Percentiles rank a stretch among this genome's conserved stretches.
These are phyloP conservation scores for Erodium moschatum DNA, from an alignment of 441 rosid genomes.

Conservation along the genomic window DNA sequence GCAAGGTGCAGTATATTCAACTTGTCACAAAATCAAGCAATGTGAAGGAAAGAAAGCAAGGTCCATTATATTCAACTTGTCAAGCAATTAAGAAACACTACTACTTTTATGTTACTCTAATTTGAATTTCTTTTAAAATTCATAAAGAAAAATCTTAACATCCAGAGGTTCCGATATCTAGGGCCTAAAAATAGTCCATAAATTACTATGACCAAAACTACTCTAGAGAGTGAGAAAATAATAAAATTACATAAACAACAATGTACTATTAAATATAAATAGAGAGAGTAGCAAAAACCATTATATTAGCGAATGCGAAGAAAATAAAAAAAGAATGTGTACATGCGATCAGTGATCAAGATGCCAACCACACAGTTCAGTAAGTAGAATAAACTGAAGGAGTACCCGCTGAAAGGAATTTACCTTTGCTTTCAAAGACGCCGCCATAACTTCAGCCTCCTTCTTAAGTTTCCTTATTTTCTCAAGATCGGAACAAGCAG, in stretches of 20 bases:
- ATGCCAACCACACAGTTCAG: conserved; percentile 6
- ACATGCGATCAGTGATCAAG: neutral
- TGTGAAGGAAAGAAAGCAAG: neutral
- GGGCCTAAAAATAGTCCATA: neutral
- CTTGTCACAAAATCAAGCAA: too few relatives aligned
- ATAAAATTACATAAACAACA: neutral
- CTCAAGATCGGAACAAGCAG: conserved; percentile 98
- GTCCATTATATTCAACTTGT: neutral
- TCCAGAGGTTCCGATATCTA: neutral
- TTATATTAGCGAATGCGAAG: neutral
- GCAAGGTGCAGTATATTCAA: too few relatives aligned
- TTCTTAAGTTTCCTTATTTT: conserved; percentile 97
- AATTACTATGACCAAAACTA: neutral
- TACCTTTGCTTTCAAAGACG: conserved; percentile 90
- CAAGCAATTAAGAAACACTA: neutral
- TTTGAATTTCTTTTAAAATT: neutral
- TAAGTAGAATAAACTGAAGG: conserved; percentile 14
- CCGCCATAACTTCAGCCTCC: conserved; percentile 98
- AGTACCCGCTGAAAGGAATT: conserved; percentile 70
- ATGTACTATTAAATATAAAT: neutral
- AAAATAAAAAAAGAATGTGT: neutral
- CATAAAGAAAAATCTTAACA: neutral
- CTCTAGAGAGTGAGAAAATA: neutral
- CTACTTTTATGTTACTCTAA: neutral
- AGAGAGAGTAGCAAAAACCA: neutral